Percentiles rank a stretch among this genome's conserved stretches.
These are phyloP conservation scores for Clonostachys chloroleuca DNA, from an alignment of 2,329 filamentous ascomycete genomes.

Conservation along the genomic window DNA sequence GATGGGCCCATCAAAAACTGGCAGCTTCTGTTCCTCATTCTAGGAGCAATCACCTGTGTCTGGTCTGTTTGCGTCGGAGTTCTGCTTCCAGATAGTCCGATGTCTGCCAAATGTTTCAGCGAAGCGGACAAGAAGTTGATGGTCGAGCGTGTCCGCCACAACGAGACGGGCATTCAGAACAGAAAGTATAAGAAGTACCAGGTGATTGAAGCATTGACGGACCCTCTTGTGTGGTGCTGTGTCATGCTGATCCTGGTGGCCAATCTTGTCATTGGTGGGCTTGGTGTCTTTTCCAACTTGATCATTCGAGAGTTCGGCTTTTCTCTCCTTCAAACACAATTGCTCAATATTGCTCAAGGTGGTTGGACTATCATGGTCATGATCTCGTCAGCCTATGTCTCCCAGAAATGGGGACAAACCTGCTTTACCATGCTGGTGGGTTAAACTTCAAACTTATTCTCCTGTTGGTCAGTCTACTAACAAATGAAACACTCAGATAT, in stretches of 20 bases:
- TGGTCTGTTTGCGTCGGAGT: constrained; percentile 26
- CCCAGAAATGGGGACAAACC: constrained; percentile 3
- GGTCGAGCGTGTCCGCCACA: constrained; percentile 22
- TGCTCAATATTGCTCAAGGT: constrained; percentile 34
- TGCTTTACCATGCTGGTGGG: constrained; percentile 4
- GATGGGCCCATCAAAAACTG: constrained; percentile 18
- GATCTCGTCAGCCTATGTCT: constrained; percentile 5
- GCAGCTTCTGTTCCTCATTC: constrained; percentile 34
- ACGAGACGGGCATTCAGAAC: constrained; percentile 29
- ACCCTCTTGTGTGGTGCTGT: constrained; percentile 65
- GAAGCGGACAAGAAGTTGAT: constrained; percentile 25
- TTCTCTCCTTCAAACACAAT: constrained; percentile 32
- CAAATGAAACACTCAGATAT: too few relatives aligned
- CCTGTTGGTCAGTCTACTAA: too few relatives aligned
- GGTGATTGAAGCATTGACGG: constrained; percentile 46
- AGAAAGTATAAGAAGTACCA: constrained; percentile 23
- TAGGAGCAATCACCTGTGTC: constrained; percentile 27
- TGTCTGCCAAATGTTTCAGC: constrained; percentile 43
- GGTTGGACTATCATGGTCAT: constrained; percentile 30
- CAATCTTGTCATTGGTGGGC: constrained; percentile 66
- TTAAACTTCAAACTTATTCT: background rate
- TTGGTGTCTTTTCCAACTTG: constrained; percentile 71
- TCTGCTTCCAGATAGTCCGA: constrained; percentile 44
- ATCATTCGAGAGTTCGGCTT: constrained; percentile 71
- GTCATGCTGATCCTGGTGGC: constrained; percentile 65